A percentile compares a stretch with the other conserved stretches of the same genome.
Evolutionary conservation across 106 monocot genomes (phyloP).

Genomic region (Phalaenopsis aphrodite): DNA sequence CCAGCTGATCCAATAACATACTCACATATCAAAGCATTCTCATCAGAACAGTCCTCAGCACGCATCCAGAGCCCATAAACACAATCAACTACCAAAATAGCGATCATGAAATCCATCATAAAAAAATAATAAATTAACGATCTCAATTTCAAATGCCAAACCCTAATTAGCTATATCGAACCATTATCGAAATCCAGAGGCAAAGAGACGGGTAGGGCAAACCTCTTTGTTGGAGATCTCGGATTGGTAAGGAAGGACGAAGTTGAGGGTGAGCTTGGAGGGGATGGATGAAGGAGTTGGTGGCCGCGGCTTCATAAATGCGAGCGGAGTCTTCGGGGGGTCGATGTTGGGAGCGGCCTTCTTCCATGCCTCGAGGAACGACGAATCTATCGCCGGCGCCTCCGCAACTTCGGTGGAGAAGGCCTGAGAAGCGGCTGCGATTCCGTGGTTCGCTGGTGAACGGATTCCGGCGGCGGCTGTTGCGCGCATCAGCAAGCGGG

Average conservation of each 20-base stretch:
- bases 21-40: neutral
- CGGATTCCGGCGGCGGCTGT: neutral
- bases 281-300: conserved; percentile 66
- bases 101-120: neutral
- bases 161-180: neutral
- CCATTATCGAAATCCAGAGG: neutral
- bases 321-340: conserved; percentile 72
- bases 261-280: conserved; percentile 88
- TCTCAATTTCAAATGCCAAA: neutral
- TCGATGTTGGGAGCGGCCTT: conserved; percentile 88
- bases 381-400: conserved; percentile 26
- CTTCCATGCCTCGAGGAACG: conserved; percentile 79
- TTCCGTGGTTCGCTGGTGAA: neutral
- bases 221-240: conserved; percentile 92
- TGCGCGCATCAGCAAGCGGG: conserved; percentile 18
- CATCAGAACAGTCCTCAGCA: neutral
- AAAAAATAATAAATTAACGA: neutral
- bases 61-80: neutral
- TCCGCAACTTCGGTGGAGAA: conserved; percentile 37
- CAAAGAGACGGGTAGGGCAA: neutral
- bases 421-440: conserved; percentile 2
- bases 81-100: neutral
- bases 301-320: conserved; percentile 86
- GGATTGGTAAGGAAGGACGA: conserved; percentile 90
- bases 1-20: neutral